These are phyloP conservation scores for Paraconiothyrium sp. DNA, from an alignment of 2,329 filamentous ascomycete genomes.

Conservation along the genomic window DNA sequence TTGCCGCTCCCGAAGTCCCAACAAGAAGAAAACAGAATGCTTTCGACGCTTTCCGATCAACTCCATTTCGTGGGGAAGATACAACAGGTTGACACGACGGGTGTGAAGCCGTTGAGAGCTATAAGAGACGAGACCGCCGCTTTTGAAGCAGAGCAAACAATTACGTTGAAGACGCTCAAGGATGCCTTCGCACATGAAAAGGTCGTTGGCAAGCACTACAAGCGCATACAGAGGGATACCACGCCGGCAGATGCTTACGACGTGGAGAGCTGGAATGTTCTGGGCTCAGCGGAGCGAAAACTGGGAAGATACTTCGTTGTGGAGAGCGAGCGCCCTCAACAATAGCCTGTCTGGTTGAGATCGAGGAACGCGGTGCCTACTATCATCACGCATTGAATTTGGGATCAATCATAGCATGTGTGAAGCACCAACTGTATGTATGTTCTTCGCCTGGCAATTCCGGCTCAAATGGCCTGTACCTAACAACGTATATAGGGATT, in stretches of 20 bases:
- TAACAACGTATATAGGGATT: not conserved
- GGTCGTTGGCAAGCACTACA: conserved; percentile 63
- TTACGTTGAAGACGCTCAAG: conserved; percentile 67
- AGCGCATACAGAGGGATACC: conserved; percentile 59
- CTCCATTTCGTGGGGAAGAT: conserved; percentile 91
- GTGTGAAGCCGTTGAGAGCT: conserved; percentile 76
- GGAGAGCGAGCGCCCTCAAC: conserved; percentile 63
- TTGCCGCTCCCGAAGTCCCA: conserved; percentile 74
- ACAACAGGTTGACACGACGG: conserved; percentile 78
- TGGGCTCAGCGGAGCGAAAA: conserved; percentile 71
- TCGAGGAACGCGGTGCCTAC: not conserved
- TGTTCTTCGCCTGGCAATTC: not conserved
- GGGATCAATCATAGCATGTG: not conserved
- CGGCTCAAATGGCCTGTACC: not conserved
- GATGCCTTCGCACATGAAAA: conserved; percentile 69
- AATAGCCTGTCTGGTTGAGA: conserved; percentile 23
- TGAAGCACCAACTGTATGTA: not conserved
- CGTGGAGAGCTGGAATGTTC: conserved; percentile 74
- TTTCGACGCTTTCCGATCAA: conserved; percentile 79
- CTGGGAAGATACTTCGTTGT: conserved; percentile 82
- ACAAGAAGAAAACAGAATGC: conserved; percentile 74
- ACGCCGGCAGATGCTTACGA: conserved; percentile 53
- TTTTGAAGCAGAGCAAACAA: conserved; percentile 65
- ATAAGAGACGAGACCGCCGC: conserved; percentile 80
- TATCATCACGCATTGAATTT: not conserved